These are phyloP conservation scores for Rhynchospora tenuis DNA, from an alignment of 176 grass and related monocot genomes.

Conservation along the genomic window DNA sequence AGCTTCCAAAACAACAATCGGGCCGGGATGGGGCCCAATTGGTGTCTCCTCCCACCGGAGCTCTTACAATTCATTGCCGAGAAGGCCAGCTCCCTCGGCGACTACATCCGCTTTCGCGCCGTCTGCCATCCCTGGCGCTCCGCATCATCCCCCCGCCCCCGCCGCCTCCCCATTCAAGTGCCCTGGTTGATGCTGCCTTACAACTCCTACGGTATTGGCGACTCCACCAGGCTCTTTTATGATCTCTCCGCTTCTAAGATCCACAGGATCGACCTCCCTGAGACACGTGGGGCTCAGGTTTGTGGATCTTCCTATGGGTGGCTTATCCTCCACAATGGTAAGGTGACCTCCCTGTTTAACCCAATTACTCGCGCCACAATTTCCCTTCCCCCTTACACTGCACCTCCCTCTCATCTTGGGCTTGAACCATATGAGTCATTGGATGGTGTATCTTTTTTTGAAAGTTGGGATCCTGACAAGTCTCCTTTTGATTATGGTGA, in stretches of 20 bases:
- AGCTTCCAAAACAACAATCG: neutral
- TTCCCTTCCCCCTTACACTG: neutral
- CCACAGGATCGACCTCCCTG: slow-evolving; percentile 11
- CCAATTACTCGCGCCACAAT: too few relatives aligned
- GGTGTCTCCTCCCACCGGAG: neutral
- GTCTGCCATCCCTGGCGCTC: neutral
- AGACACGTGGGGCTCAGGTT: neutral
- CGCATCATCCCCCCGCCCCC: neutral
- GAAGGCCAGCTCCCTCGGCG: neutral
- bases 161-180: neutral
- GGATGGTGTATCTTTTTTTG: neutral
- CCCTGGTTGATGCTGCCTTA: slow-evolving; percentile 32
- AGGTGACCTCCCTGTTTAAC: too few relatives aligned
- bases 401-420: neutral
- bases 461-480: neutral
- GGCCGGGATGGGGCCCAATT: neutral
- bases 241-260: slow-evolving; percentile 14
- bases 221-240: neutral
- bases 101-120: neutral
- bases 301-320: slow-evolving; percentile 5
- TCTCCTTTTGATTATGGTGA: neutral
- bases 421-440: neutral
- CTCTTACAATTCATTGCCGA: neutral
- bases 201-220: neutral
- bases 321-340: neutral